phyloP scores from a whole-genome alignment of 305 asterid genomes.

The Solanum hybrid region DNA sequence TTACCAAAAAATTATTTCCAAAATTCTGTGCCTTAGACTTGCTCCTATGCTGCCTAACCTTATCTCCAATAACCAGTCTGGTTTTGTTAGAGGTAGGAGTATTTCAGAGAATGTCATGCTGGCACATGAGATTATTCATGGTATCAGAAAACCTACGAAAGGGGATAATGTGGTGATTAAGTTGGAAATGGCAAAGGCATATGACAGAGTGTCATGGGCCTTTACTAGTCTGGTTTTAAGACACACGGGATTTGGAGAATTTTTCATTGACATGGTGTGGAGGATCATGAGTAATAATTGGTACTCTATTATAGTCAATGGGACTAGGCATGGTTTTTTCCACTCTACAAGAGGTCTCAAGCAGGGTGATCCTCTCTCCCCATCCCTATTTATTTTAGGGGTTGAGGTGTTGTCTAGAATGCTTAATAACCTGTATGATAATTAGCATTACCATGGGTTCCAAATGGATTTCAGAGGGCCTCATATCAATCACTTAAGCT shows the following conservation, averaged over 20 bases:
- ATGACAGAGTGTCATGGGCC: too few species aligned
- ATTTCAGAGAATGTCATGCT: too few species aligned
- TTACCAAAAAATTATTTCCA: neutral
- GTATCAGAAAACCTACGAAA: too few species aligned
- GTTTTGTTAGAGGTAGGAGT: too few species aligned
- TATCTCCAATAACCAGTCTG: accelerated
- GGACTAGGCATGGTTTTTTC: neutral
- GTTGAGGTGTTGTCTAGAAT: neutral
- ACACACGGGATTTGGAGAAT: too few species aligned
- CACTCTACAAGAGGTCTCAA: neutral
- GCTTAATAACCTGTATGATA: neutral
- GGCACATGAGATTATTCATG: too few species aligned
- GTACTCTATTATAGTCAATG: neutral
- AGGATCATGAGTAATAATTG: neutral
- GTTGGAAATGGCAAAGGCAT: too few species aligned
- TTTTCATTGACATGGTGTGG: too few species aligned
- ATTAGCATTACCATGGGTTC: neutral
- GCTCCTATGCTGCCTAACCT: too few species aligned
- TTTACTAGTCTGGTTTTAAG: too few species aligned
- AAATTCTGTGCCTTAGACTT: too few species aligned
- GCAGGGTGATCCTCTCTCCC: neutral
- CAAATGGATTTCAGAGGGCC: neutral
- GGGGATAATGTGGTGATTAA: too few species aligned
- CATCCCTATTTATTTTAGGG: neutral
- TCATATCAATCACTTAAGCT: neutral